Evolutionary conservation across 306 rosid species (phyloP), one percentile per base, ranked within the genome.

Genomic region (Quercus mongolica): DNA sequence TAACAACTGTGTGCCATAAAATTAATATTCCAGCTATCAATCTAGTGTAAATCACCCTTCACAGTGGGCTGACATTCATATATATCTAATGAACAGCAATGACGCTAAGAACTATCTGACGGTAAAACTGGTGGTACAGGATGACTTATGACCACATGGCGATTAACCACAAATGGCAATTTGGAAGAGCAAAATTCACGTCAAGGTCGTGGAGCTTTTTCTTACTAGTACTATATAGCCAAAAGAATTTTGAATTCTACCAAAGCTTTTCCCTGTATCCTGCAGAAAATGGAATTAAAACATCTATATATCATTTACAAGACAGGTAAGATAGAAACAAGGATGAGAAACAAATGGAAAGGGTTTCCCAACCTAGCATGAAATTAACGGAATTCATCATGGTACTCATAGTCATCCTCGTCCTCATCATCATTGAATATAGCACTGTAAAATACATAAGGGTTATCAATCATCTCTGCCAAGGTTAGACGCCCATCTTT

Each of bases 391-490:
- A 95, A 95, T 88, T 95, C 99, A 2, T 95, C 99, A 14, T 91
- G 97, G 86, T 80, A 86, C 75, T 87, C 95, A 6, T 82, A 81
- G 74, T 95, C 97, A 2, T 95, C 97, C 56, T 95, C 99, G 0
- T 78, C 83, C 0, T 78, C 83, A 0, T 96, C 97, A 0, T 92
- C 96, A 2, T 77, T 90, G 88, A 95, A 95, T 81, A 95, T 91
- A 73, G 98, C 97, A 56, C 97, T 90, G 79, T 95, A 95, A 83
- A 95, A 95, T 80, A 91, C 98, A 71, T 95, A 95, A 3, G 99
- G 99, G 83, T 86, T 90, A 70, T 93, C 98, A 20, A 95, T 89
- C 99, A 96, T 96, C 92, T 96, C 99, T 31, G 79, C 20, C 97
- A 91, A 82, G 49, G 89, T 85, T 33, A 95, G 91, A 35, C 91